Conservation (phyloP, 2,329 filamentous ascomycete genomes). For the Orbilia javanica region DNA sequence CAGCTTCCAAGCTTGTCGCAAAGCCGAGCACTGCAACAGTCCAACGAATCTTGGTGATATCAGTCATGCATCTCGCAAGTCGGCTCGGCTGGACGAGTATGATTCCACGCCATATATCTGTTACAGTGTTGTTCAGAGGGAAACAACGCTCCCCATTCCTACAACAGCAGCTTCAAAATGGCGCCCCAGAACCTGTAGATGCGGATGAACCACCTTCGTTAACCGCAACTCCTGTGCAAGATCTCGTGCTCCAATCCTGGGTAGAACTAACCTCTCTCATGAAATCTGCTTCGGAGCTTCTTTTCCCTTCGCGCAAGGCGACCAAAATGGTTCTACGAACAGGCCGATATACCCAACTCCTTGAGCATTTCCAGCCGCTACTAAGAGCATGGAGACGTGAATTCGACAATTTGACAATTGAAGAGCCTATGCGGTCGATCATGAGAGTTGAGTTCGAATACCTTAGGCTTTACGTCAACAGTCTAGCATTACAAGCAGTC, state of each 20-base stretch:
- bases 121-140: slow-evolving; percentile 58
- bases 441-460: slow-evolving; percentile 96
- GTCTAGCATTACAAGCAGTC: slow-evolving; percentile 90
- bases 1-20: slow-evolving; percentile 51
- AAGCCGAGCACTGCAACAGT: slow-evolving; percentile 54
- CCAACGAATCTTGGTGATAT: slow-evolving; percentile 79
- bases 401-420: slow-evolving; percentile 81
- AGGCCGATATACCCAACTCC: slow-evolving; percentile 82
- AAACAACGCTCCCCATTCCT: slow-evolving; percentile 56
- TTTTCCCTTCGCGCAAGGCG: slow-evolving; percentile 88
- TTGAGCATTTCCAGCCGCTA: slow-evolving; percentile 84
- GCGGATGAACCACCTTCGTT: slow-evolving; percentile 50
- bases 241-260: slow-evolving; percentile 77
- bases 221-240: slow-evolving; percentile 51
- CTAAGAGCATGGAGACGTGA: slow-evolving; percentile 83
- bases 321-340: slow-evolving; percentile 90
- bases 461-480: slow-evolving; percentile 93
- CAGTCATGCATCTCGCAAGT: slow-evolving; percentile 92
- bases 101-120: slow-evolving; percentile 72
- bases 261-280: slow-evolving; percentile 92
- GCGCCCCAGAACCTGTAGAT: slow-evolving; percentile 48
- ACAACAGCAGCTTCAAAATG: slow-evolving; percentile 54
- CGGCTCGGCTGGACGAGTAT: slow-evolving; percentile 93
- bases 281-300: slow-evolving; percentile 86
- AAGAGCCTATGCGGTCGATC: slow-evolving; percentile 78